Evolutionary conservation across 176 grass and related monocot genomes (phyloP).

Genomic region (Aegilops bicornis): DNA sequence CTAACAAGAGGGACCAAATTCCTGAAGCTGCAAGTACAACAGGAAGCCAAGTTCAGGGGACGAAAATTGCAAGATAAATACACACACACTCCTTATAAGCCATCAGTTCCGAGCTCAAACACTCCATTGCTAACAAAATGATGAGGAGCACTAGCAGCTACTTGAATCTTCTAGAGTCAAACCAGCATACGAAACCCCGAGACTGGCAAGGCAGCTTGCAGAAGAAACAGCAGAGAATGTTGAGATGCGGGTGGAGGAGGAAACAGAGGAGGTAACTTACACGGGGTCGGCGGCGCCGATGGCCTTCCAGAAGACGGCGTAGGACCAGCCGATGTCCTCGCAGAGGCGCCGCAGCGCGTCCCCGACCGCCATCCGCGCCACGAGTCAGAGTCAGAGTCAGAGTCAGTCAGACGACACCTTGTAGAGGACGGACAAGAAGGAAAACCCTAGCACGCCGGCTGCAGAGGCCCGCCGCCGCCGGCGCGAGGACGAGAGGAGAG

Average conservation of each 20-base stretch:
- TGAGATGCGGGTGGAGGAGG: conserved; percentile 7
- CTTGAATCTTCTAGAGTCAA: neutral
- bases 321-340: conserved; percentile 92
- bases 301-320: conserved; percentile 94
- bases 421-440: neutral
- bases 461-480: neutral
- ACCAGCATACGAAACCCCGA: neutral
- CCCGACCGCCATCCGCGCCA: conserved; percentile 56
- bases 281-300: conserved; percentile 62
- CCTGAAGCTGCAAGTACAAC: neutral
- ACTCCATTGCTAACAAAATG: neutral
- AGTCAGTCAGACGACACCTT: neutral
- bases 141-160: neutral
- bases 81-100: neutral
- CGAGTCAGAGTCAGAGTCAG: neutral
- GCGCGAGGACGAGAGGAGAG: neutral
- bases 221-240: neutral
- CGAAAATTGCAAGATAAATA: neutral
- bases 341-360: conserved; percentile 78
- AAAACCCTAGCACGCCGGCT: conserved; percentile 32
- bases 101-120: neutral
- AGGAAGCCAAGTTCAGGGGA: neutral
- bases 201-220: neutral
- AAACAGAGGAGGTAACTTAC: conserved; percentile 40
- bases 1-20: neutral